These are phyloP conservation scores for Vararia minispora DNA, from an alignment of 768 basidiomycete species.

Conservation along the genomic window DNA sequence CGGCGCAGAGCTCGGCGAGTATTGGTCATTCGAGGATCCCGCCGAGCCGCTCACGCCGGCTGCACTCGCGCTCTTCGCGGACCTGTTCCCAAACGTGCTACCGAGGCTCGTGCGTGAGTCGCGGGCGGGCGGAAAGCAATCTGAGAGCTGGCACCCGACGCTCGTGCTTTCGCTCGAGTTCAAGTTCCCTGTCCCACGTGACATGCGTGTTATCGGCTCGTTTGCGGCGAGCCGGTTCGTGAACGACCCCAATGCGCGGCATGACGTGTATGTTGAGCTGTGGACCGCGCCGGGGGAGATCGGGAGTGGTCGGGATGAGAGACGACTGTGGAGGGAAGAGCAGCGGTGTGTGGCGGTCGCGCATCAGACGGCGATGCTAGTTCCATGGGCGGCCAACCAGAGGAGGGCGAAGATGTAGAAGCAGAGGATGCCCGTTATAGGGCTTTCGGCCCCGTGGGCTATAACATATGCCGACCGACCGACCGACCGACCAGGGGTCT, in stretches of 20 bases:
- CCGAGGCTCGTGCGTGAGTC: neutral
- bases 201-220: conserved; percentile 36
- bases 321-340: conserved; percentile 40
- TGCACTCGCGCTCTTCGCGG: conserved; percentile 45
- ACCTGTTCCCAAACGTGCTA: conserved; percentile 31
- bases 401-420: neutral
- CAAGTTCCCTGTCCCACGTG: conserved; percentile 42
- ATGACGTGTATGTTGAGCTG: conserved; percentile 48
- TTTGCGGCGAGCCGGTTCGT: conserved; percentile 43
- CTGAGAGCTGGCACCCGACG: conserved; percentile 52
- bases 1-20: conserved; percentile 47
- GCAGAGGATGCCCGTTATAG: neutral
- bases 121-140: conserved; percentile 15
- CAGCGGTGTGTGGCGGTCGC: conserved; percentile 54
- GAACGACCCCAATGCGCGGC: conserved; percentile 41
- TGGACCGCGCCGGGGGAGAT: conserved; percentile 55
- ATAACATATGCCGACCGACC: no score
- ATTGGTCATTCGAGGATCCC: conserved; percentile 35
- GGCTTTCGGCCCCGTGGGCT: no score
- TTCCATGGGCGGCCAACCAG: conserved; percentile 23
- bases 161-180: conserved; percentile 52
- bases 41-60: conserved; percentile 35
- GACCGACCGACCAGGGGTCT: no score
- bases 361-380: conserved; percentile 46
- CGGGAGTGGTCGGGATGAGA: conserved; percentile 29